Percentiles rank a stretch among this genome's conserved stretches.
These are phyloP conservation scores for Psilocybe tampanensis DNA, from an alignment of 768 basidiomycete genomes.

Conservation along the genomic window DNA sequence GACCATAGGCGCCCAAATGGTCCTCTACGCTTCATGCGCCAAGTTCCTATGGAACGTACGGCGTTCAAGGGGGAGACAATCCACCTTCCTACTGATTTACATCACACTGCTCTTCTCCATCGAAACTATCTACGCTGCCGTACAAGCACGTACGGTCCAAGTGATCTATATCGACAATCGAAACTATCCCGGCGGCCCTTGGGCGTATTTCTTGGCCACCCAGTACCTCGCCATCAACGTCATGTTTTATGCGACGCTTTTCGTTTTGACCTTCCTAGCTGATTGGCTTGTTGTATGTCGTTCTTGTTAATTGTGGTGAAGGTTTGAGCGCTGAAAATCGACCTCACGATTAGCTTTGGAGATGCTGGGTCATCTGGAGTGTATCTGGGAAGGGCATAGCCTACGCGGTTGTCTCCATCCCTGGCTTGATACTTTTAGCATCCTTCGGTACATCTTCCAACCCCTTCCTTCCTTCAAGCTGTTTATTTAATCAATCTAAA, in stretches of 20 bases:
- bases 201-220: slow-evolving; percentile 44
- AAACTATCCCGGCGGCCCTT: slow-evolving; percentile 44
- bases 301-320: no score
- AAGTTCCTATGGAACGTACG: slow-evolving; percentile 34
- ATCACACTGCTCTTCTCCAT: slow-evolving; percentile 31
- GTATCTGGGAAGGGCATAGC: slow-evolving; percentile 33
- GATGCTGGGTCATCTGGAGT: slow-evolving; percentile 50
- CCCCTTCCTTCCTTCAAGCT: no score
- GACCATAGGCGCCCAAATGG: slow-evolving; percentile 37
- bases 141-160: slow-evolving; percentile 42
- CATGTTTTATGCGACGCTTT: slow-evolving; percentile 44
- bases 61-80: slow-evolving; percentile 23
- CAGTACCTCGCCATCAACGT: slow-evolving; percentile 44
- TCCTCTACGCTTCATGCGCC: slow-evolving; percentile 37
- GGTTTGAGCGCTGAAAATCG: no score
- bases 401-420: slow-evolving; percentile 35
- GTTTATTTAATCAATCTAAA: no score
- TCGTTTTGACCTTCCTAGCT: slow-evolving; percentile 43
- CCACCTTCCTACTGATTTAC: slow-evolving; percentile 23
- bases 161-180: slow-evolving; percentile 45
- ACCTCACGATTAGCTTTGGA: slow-evolving; percentile 36
- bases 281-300: slow-evolving; percentile 18
- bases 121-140: slow-evolving; percentile 39
- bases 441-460: no score
- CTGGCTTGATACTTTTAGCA: slow-evolving; percentile 18